Conservation (phyloP, 1,284 basidiomycete genomes). For the Ceratobasidium sp. region DNA sequence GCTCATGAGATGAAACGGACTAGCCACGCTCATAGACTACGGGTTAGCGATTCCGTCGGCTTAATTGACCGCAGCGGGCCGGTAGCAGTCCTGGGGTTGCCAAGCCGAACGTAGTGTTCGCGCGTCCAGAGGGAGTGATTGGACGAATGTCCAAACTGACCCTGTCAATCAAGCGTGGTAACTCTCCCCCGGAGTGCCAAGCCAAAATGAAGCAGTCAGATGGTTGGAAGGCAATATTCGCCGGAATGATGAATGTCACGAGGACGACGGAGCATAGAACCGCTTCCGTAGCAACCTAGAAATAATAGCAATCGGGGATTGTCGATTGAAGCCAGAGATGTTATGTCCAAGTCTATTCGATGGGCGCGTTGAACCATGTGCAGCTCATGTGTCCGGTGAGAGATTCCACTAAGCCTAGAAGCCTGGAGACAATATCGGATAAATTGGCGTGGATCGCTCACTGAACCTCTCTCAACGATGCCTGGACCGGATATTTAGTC, state of each 20-base stretch:
- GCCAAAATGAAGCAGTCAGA: constrained; percentile 3
- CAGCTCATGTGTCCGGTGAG: neutral
- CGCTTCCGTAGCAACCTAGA: neutral
- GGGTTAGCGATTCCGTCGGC: neutral
- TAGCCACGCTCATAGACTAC: constrained; percentile 1
- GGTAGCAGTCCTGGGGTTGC: constrained; percentile 2
- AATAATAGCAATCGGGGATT: neutral
- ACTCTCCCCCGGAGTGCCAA: constrained; percentile 9
- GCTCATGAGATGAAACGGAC: constrained; percentile 12
- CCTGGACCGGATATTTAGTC: neutral
- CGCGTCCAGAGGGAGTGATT: neutral
- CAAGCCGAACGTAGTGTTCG: constrained; percentile 14
- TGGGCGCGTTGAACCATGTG: too few species aligned
- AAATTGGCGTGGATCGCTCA: neutral
- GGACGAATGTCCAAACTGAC: neutral
- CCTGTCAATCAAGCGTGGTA: constrained; percentile 12
- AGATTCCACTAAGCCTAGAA: neutral
- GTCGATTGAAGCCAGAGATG: neutral
- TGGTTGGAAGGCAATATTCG: constrained; percentile 2
- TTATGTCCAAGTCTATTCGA: neutral
- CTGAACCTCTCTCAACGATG: neutral
- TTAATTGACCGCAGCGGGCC: constrained; percentile 23
- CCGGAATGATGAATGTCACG: neutral
- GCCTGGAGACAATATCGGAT: neutral
- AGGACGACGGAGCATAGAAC: neutral